phyloP scores from a whole-genome alignment of 306 rosid genomes.

The Cucurbita maxima region DNA sequence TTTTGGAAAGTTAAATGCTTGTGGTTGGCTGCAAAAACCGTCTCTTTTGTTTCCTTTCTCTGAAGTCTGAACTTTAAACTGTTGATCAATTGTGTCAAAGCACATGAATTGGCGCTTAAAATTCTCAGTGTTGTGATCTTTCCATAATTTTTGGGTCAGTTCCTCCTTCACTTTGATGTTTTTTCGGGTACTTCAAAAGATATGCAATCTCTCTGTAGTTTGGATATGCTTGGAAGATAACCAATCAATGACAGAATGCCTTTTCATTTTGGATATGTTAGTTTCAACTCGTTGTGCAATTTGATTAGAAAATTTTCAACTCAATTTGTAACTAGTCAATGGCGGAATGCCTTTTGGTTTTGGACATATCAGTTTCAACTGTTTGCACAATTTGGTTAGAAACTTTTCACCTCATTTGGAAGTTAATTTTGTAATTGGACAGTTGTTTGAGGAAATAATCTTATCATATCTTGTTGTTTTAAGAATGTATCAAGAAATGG shows the following conservation, averaged over 20 bases:
- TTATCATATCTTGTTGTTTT: neutral
- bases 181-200: neutral
- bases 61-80: neutral
- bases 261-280: neutral
- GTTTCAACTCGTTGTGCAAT: neutral
- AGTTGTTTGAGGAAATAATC: neutral
- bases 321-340: neutral
- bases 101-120: neutral
- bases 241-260: neutral
- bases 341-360: neutral
- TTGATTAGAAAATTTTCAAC: neutral
- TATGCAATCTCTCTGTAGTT: neutral
- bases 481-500: neutral
- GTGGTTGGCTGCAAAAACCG: neutral
- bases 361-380: neutral
- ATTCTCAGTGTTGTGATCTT: neutral
- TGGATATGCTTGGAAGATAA: neutral
- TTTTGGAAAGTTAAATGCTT: neutral
- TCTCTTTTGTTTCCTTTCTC: neutral
- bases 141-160: neutral
- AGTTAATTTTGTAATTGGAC: neutral
- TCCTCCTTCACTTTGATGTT: neutral
- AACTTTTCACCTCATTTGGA: neutral
- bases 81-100: neutral
- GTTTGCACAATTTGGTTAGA: neutral